Conservation (phyloP, 768 basidiomycete genomes). For the Mycena sanguinolenta region DNA sequence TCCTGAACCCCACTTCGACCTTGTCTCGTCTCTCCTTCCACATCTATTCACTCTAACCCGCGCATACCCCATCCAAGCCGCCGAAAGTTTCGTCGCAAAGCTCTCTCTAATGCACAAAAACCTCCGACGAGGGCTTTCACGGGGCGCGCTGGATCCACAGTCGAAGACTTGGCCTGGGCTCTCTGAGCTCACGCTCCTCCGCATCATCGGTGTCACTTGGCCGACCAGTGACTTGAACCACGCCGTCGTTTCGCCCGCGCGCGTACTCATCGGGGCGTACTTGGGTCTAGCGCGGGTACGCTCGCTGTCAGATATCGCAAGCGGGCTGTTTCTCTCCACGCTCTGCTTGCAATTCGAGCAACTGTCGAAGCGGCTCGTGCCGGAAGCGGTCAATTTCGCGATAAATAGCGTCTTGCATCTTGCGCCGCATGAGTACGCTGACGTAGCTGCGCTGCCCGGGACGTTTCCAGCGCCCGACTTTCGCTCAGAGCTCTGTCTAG, state of each 20-base stretch:
- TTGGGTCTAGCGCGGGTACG: slow-evolving; percentile 88
- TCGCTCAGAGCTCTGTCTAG: slow-evolving; percentile 58
- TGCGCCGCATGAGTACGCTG: slow-evolving; percentile 70
- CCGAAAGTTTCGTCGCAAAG: slow-evolving; percentile 85
- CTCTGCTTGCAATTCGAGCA: slow-evolving; percentile 88
- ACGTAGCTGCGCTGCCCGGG: slow-evolving; percentile 68
- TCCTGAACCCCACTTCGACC: slow-evolving; percentile 68
- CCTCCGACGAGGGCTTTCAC: slow-evolving; percentile 83
- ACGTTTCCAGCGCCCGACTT: slow-evolving; percentile 82
- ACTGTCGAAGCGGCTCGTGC: slow-evolving; percentile 87
- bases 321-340: slow-evolving; percentile 91
- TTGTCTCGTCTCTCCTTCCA: slow-evolving; percentile 77
- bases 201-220: slow-evolving; percentile 87
- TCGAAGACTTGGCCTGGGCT: slow-evolving; percentile 92
- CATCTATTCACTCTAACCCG: slow-evolving; percentile 85
- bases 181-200: slow-evolving; percentile 84
- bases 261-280: slow-evolving; percentile 92
- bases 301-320: slow-evolving; percentile 78
- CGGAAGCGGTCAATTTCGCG: slow-evolving; percentile 90
- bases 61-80: slow-evolving; percentile 84
- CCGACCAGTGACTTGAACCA: slow-evolving; percentile 96
- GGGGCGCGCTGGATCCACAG: slow-evolving; percentile 68
- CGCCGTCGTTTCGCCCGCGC: slow-evolving; percentile 86
- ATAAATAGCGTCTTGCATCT: slow-evolving; percentile 80
- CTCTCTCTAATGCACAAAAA: slow-evolving; percentile 95